phyloP scores from a whole-genome alignment of 768 basidiomycete genomes.

The Lactarius psammicola region DNA sequence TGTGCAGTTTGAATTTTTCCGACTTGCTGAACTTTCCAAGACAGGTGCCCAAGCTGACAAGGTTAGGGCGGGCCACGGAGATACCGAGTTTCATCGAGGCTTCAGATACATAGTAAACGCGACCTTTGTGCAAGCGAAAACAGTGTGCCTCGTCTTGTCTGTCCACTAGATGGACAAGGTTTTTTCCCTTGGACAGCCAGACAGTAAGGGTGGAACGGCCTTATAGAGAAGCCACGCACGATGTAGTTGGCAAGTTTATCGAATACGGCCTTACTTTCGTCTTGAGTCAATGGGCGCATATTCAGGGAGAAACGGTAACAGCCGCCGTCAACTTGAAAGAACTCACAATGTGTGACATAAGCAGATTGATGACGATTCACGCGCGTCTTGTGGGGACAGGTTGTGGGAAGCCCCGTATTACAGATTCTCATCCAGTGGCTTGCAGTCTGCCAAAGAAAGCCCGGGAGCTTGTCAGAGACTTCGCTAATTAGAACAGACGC shows the following conservation, averaged over 20 bases:
- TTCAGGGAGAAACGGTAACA: neutral
- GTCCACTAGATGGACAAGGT: slow-evolving; percentile 93
- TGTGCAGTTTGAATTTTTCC: slow-evolving; percentile 96
- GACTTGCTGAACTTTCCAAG: slow-evolving; percentile 97
- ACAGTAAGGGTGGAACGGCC: neutral
- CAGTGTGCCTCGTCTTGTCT: slow-evolving; percentile 92
- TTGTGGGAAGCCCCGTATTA: no score
- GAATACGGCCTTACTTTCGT: slow-evolving; percentile 95
- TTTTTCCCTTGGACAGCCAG: slow-evolving; percentile 69
- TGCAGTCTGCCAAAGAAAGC: no score
- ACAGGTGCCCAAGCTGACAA: slow-evolving; percentile 92
- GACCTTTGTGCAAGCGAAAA: slow-evolving; percentile 91
- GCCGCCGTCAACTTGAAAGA: neutral
- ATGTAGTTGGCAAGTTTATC: slow-evolving; percentile 98
- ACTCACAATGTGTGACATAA: neutral
- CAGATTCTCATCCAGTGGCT: no score
- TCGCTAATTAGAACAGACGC: no score
- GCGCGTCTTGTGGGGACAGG: no score
- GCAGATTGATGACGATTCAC: no score
- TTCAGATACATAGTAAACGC: slow-evolving; percentile 96
- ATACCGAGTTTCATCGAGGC: slow-evolving; percentile 90
- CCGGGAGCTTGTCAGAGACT: no score
- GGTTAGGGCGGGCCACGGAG: slow-evolving; percentile 88
- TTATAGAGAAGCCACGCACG: slow-evolving; percentile 43
- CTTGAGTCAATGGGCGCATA: slow-evolving; percentile 96